Evolutionary conservation across 2,329 filamentous ascomycete genomes (phyloP), one percentile per base, ranked within the genome.

Genomic region (Epichloe aotearoae): DNA sequence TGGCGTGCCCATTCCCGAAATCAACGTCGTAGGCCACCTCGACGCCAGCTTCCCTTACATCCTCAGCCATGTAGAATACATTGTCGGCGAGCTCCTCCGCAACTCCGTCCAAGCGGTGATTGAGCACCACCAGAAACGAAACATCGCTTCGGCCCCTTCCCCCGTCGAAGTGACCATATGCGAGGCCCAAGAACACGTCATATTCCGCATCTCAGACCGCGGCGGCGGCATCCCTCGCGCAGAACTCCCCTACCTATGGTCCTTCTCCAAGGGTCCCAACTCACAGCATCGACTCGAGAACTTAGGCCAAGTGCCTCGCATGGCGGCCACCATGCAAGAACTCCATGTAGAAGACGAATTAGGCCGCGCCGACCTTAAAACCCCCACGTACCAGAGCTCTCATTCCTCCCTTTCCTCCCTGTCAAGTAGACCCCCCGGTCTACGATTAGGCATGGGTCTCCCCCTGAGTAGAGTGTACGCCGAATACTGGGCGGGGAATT

Each of bases 21-120:
- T 98, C 66, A 80, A 77, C 45, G 75, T 98, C 52, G 78, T 85
- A 55, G 93, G 94, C 20, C 89, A 98, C 63, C 74, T 93, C 2
- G 82, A 87, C 33, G 90, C 90, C 4, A 95, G 83, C 34, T 98
- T 98, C 62, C 93, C 94, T 1, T 98, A 96, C 62, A 97, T 98
- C 56, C 79, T 95, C 48, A 93, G 84, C 62, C 93, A 97, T 64
- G 78, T 98, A 48, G 91, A 98, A 69, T 98, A 98, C 68, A 96
- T 98, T 59, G 80, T 98, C 52, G 90, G 93, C 48, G 93, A 98
- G 70, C 81, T 98, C 20, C 75, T 98, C 23, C 84, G 93, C 38
- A 98, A 98, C 69, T 94, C 88, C 0, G 87, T 98, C 15, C 90
- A 97, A 67, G 90, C 90, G 19, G 83, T 93, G 38, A 84, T 95